Conservation (phyloP, 2,329 filamentous ascomycete genomes). For the Epichloe elymi region DNA sequence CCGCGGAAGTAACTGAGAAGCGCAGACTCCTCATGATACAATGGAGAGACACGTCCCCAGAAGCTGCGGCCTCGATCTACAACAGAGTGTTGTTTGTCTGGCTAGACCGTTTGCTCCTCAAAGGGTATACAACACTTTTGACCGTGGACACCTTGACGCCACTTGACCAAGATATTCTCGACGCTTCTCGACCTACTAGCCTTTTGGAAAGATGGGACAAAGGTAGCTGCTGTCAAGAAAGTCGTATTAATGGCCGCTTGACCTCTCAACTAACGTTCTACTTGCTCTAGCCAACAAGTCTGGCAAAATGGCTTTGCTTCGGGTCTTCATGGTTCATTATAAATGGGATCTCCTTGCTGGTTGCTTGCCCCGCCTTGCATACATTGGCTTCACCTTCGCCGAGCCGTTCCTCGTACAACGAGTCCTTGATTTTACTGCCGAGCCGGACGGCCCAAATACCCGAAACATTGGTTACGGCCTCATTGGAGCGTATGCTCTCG, state of each 20-base stretch:
- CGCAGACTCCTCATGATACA: not conserved
- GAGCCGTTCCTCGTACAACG: slow-evolving; percentile 30
- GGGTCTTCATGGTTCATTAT: slow-evolving; percentile 13
- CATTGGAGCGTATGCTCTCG: slow-evolving; percentile 24
- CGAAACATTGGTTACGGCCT: slow-evolving; percentile 23
- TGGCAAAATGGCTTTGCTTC: slow-evolving; percentile 11
- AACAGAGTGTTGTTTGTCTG: not conserved
- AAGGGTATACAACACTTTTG: not conserved
- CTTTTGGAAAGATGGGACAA: not conserved
- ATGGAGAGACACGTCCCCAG: not conserved
- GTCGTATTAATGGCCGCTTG: not conserved
- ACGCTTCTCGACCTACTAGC: not conserved
- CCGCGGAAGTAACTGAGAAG: slow-evolving; percentile 3
- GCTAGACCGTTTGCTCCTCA: not conserved
- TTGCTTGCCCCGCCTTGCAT: slow-evolving; percentile 22
- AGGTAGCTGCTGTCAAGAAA: not conserved
- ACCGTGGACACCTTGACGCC: not conserved
- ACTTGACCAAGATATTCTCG: slow-evolving; percentile 1
- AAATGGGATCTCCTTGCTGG: slow-evolving; percentile 16
- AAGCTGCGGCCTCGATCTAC: not conserved
- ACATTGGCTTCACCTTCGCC: slow-evolving; percentile 25
- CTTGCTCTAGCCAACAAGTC: slow-evolving; percentile 8
- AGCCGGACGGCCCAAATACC: slow-evolving; percentile 11
- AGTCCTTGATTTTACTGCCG: slow-evolving; percentile 17
- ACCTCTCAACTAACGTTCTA: not conserved